A percentile compares a stretch with the other conserved stretches of the same genome.
Conservation (phyloP, 2,329 filamentous ascomycete genomes). For the Colletotrichum sp. region DNA sequence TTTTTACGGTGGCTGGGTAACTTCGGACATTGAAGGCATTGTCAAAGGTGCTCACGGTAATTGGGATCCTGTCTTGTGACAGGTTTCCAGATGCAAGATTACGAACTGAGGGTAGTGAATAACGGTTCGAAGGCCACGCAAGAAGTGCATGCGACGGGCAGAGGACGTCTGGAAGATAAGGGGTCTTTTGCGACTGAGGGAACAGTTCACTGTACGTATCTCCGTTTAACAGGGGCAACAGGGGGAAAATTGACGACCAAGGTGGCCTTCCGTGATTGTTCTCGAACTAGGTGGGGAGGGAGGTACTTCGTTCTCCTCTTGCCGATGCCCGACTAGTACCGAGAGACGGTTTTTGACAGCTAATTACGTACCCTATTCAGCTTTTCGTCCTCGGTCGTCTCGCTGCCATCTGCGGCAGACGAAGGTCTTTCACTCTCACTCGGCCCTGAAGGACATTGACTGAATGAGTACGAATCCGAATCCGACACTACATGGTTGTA, state of each 20-base stretch:
- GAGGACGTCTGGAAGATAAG: neutral
- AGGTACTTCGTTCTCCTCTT: neutral
- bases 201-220: neutral
- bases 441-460: neutral
- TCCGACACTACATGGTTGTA: neutral
- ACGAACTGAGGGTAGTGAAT: neutral
- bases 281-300: neutral
- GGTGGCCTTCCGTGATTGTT: neutral
- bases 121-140: neutral
- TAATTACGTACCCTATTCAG: neutral
- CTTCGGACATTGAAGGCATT: slow-evolving; percentile 61
- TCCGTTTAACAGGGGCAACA: neutral
- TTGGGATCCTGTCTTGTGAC: slow-evolving; percentile 37
- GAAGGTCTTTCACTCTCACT: neutral
- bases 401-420: neutral
- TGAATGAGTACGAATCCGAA: neutral
- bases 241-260: neutral
- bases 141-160: neutral
- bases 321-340: neutral
- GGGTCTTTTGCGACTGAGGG: neutral
- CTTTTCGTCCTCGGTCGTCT: neutral
- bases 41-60: slow-evolving; percentile 48
- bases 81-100: neutral
- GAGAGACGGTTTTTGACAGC: neutral
- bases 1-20: slow-evolving; percentile 71